A percentile compares a stretch with the other conserved stretches of the same genome.
Evolutionary conservation across 2,329 filamentous ascomycete species (phyloP).

Genomic region (Venturia nashicola): DNA sequence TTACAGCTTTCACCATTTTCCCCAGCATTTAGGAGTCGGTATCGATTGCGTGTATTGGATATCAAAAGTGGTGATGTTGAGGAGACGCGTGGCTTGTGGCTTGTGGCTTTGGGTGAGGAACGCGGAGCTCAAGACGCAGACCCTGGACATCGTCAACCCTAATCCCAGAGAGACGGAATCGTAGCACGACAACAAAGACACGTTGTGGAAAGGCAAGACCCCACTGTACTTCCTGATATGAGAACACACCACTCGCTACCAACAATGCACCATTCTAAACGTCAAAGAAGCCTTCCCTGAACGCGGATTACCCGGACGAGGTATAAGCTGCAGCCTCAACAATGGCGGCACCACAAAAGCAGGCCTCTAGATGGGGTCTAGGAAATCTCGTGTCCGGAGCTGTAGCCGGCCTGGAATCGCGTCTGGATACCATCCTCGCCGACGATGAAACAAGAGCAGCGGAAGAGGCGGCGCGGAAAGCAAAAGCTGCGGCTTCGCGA

Average conservation of each 20-base stretch:
- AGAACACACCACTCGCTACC: not conserved
- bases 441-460: slow-evolving; percentile 49
- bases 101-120: not conserved
- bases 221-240: not conserved
- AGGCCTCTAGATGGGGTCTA: slow-evolving; percentile 20
- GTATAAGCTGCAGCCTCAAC: not conserved
- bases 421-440: slow-evolving; percentile 79
- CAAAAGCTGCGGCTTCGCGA: slow-evolving; percentile 16
- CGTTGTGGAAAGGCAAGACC: not conserved
- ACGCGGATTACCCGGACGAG: not conserved
- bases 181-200: not conserved
- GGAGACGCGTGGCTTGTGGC: not conserved
- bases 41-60: not conserved
- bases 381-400: slow-evolving; percentile 67
- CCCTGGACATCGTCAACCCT: not conserved
- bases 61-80: not conserved
- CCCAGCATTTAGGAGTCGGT: not conserved
- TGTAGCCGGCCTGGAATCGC: slow-evolving; percentile 85
- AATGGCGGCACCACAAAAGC: slow-evolving; percentile 12
- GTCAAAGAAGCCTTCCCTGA: slow-evolving; percentile 4
- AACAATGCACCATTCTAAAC: slow-evolving; percentile 12
- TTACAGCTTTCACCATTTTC: slow-evolving; percentile 9
- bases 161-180: not conserved
- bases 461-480: slow-evolving; percentile 23
- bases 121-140: not conserved